Conservation (phyloP, 164 flowering plant genomes). For the Macadamia tetraphylla region DNA sequence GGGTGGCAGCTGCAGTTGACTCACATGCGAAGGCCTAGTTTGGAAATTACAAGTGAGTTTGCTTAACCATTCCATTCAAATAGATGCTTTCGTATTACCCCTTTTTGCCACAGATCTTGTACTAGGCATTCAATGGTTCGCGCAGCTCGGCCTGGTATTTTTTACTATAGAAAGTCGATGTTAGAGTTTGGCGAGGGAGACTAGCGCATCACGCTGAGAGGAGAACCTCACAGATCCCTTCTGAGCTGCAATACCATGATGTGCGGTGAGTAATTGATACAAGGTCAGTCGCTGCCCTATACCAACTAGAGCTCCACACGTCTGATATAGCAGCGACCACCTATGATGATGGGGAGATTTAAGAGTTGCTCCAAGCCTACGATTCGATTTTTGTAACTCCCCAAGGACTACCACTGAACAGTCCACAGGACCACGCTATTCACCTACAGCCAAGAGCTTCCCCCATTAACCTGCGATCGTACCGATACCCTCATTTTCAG, state of each 20-base stretch:
- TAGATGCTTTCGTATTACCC: background rate
- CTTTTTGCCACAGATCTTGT: background rate
- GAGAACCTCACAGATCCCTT: background rate
- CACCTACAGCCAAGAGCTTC: background rate
- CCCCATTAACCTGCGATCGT: constrained; percentile 2
- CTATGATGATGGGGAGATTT: background rate
- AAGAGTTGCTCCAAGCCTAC: background rate
- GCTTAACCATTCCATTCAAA: background rate
- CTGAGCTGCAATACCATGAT: too few relatives aligned
- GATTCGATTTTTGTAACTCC: background rate
- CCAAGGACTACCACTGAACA: background rate
- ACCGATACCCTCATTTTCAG: constrained; percentile 4
- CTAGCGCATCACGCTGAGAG: too few relatives aligned
- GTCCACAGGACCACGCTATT: background rate
- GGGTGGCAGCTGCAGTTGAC: background rate
- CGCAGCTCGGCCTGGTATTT: background rate
- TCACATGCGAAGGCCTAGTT: background rate
- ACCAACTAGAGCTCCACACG: too few relatives aligned
- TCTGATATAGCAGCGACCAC: background rate
- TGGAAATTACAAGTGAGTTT: background rate
- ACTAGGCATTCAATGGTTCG: background rate
- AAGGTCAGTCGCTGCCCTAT: too few relatives aligned
- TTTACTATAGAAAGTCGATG: background rate
- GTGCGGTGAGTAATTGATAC: too few relatives aligned
- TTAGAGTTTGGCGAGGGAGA: background rate